These are phyloP conservation scores for Podospora conica DNA, from an alignment of 495 filamentous ascomycete species.

Conservation along the genomic window DNA sequence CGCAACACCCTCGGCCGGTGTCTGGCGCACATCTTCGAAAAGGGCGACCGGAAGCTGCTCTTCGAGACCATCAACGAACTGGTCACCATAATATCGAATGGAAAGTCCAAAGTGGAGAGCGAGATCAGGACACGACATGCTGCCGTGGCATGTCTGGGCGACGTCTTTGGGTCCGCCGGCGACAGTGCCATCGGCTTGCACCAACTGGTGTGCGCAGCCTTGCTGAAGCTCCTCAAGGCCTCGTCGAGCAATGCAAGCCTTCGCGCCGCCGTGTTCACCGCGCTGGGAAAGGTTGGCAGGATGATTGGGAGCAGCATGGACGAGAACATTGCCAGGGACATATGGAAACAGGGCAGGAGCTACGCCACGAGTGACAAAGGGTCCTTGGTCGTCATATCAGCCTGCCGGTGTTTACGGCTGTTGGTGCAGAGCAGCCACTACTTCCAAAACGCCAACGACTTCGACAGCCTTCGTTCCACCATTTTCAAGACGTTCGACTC, in stretches of 20 bases:
- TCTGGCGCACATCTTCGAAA: slow-evolving; percentile 75
- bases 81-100: slow-evolving; percentile 62
- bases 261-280: slow-evolving; percentile 73
- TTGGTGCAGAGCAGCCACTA: slow-evolving; percentile 64
- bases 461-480: slow-evolving; percentile 72
- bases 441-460: slow-evolving; percentile 88
- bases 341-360: slow-evolving; percentile 86
- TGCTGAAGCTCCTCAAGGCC: slow-evolving; percentile 75
- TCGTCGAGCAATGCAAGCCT: slow-evolving; percentile 75
- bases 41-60: slow-evolving; percentile 84
- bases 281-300: slow-evolving; percentile 66
- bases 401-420: slow-evolving; percentile 73
- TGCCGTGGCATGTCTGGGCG: slow-evolving; percentile 80
- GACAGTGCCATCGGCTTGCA: slow-evolving; percentile 89
- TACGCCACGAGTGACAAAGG: slow-evolving; percentile 75
- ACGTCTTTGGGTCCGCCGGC: slow-evolving; percentile 80
- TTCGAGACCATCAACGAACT: slow-evolving; percentile 94
- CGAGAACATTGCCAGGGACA: slow-evolving; percentile 76
- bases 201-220: slow-evolving; percentile 59
- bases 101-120: slow-evolving; percentile 74
- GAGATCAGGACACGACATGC: slow-evolving; percentile 66
- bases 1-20: slow-evolving; percentile 81
- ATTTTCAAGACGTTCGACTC: slow-evolving; percentile 85
- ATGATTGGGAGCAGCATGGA: slow-evolving; percentile 74
- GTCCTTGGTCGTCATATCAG: slow-evolving; percentile 69